Percentiles rank a stretch among this genome's conserved stretches.
Conservation (phyloP, 2,329 filamentous ascomycete genomes). For the Cytospora mali region DNA sequence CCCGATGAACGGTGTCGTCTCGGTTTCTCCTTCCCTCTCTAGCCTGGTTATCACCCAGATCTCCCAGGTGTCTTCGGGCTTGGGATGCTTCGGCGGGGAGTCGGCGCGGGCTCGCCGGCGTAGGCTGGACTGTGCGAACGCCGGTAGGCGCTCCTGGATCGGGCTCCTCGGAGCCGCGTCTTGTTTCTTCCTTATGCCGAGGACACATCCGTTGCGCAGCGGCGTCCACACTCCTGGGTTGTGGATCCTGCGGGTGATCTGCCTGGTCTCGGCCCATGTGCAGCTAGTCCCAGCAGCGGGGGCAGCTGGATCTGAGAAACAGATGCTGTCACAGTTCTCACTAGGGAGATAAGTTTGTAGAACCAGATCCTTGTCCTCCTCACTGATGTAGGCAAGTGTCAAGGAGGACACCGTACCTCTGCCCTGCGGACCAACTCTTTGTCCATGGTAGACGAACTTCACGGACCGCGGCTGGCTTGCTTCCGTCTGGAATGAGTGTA, state of each 20-base stretch:
- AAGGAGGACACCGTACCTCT: conserved; percentile 61
- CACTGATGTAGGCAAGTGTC: conserved; percentile 65
- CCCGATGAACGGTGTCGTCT: conserved; percentile 48
- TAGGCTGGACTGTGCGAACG: conserved; percentile 26
- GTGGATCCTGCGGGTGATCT: conserved; percentile 55
- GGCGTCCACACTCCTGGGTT: conserved; percentile 69
- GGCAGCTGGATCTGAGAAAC: conserved; percentile 51
- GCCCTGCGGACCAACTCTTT: conserved; percentile 55
- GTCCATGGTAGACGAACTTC: conserved; percentile 59
- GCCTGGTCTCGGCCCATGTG: conserved; percentile 54
- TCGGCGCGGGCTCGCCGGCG: conserved; percentile 26
- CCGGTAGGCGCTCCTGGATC: conserved; percentile 28
- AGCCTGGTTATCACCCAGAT: conserved; percentile 56
- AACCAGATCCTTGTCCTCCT: conserved; percentile 62
- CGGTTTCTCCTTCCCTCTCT: conserved; percentile 47
- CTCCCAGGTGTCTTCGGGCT: conserved; percentile 49
- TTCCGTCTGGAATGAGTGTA: conserved; percentile 65
- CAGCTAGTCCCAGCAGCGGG: conserved; percentile 49
- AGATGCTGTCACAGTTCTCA: conserved; percentile 58
- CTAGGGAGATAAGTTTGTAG: conserved; percentile 64
- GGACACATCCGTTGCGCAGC: conserved; percentile 60
- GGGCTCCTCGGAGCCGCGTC: conserved; percentile 29
- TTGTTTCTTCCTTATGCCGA: conserved; percentile 60
- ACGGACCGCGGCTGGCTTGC: conserved; percentile 62
- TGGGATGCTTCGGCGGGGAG: conserved; percentile 1